Percentiles rank a stretch among this genome's conserved stretches.
Conservation (phyloP, 1,139 yeast species). For the Starmera stellimalicola region DNA sequence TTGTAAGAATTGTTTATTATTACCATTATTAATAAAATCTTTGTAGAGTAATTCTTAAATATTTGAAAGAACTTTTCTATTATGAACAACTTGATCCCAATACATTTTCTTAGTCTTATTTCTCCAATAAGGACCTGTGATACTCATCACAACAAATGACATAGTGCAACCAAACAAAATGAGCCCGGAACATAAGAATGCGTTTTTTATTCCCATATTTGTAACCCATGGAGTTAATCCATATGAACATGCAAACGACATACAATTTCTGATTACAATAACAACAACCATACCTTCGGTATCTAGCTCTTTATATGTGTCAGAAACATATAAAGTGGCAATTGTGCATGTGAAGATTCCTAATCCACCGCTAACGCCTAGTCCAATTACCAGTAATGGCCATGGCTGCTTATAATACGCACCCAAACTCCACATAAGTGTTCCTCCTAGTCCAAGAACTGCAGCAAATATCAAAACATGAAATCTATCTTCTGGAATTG, state of each 20-base stretch:
- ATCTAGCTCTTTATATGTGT: slow-evolving; percentile 43
- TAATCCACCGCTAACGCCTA: slow-evolving; percentile 42
- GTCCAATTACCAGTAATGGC: slow-evolving; percentile 45
- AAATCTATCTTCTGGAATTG: slow-evolving; percentile 32
- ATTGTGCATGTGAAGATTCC: slow-evolving; percentile 41
- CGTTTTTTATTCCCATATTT: slow-evolving; percentile 33
- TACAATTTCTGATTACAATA: slow-evolving; percentile 26
- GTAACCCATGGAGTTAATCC: slow-evolving; percentile 40
- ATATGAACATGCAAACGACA: slow-evolving; percentile 40
- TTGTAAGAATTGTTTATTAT: slow-evolving; percentile 6
- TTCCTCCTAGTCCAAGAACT: slow-evolving; percentile 28
- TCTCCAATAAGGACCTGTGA: slow-evolving; percentile 29
- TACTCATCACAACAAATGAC: slow-evolving; percentile 31
- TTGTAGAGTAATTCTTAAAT: background rate
- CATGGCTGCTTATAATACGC: slow-evolving; percentile 35
- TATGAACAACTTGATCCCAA: slow-evolving; percentile 26
- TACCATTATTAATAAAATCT: background rate
- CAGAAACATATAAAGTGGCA: slow-evolving; percentile 44
- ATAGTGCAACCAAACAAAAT: slow-evolving; percentile 32
- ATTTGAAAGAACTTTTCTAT: slow-evolving; percentile 13
- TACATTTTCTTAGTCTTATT: slow-evolving; percentile 23
- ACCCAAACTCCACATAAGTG: slow-evolving; percentile 35
- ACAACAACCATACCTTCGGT: slow-evolving; percentile 43
- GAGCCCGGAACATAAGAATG: slow-evolving; percentile 35
- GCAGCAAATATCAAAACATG: slow-evolving; percentile 27